Evolutionary conservation across 2,329 filamentous ascomycete species (phyloP).

Genomic region (Conoideocrella luteorostrata): DNA sequence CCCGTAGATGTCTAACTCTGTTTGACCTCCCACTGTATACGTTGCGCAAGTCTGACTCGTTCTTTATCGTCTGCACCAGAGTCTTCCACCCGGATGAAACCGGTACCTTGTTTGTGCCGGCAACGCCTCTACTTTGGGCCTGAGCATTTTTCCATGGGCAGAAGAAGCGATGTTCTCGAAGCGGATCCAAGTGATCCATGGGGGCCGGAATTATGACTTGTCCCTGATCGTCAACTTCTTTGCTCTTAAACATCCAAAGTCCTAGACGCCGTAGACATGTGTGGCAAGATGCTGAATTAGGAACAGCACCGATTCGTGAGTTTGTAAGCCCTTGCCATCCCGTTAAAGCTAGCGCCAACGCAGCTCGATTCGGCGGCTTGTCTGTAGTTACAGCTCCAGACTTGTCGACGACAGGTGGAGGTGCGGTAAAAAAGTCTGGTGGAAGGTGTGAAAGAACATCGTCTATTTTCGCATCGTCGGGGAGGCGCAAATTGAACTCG

Average conservation of each 20-base stretch:
- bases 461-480: slow-evolving; percentile 46
- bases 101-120: slow-evolving; percentile 26
- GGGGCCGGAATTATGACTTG: slow-evolving; percentile 51
- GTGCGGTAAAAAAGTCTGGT: slow-evolving; percentile 45
- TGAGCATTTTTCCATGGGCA: slow-evolving; percentile 69
- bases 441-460: slow-evolving; percentile 44
- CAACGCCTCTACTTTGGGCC: slow-evolving; percentile 45
- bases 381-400: slow-evolving; percentile 17
- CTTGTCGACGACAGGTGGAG: slow-evolving; percentile 23
- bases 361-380: slow-evolving; percentile 47
- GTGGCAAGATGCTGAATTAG: slow-evolving; percentile 71
- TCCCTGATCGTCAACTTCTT: slow-evolving; percentile 51
- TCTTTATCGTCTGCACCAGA: slow-evolving; percentile 48
- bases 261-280: slow-evolving; percentile 85
- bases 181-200: slow-evolving; percentile 61
- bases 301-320: slow-evolving; percentile 49
- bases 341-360: slow-evolving; percentile 62
- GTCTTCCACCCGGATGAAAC: slow-evolving; percentile 49
- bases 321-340: slow-evolving; percentile 68
- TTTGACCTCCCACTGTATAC: slow-evolving; percentile 25
- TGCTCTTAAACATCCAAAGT: slow-evolving; percentile 88
- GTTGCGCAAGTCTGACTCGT: slow-evolving; percentile 48
- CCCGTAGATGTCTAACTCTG: slow-evolving; percentile 15
- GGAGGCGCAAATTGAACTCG: slow-evolving; percentile 53
- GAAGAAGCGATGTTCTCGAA: slow-evolving; percentile 72